A percentile compares a stretch with the other conserved stretches of the same genome.
phyloP scores from a whole-genome alignment of 345 rosid species.

The Gossypium longicalyx region DNA sequence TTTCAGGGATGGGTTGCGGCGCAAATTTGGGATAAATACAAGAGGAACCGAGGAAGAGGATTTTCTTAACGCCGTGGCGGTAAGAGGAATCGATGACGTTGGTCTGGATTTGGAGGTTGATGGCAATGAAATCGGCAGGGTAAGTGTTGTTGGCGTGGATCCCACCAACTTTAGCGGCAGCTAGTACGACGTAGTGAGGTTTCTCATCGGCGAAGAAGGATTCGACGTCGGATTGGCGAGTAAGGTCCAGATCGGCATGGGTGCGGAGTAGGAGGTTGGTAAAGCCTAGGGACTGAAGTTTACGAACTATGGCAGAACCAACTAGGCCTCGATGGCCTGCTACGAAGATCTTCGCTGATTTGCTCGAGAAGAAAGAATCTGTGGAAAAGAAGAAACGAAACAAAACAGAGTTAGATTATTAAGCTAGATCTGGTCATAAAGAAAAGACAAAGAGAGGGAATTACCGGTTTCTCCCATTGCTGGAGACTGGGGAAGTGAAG shows the following conservation, averaged over 20 bases:
- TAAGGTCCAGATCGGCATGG: constrained; percentile 81
- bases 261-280: constrained; percentile 61
- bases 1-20: constrained; percentile 86
- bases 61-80: constrained; percentile 57
- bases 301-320: constrained; percentile 85
- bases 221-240: constrained; percentile 74
- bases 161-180: constrained; percentile 96
- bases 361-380: constrained; percentile 51
- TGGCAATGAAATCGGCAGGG: constrained; percentile 88
- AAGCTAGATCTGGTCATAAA: background rate
- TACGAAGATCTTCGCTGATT: constrained; percentile 78
- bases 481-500: background rate
- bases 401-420: background rate
- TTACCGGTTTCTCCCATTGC: constrained; percentile 15
- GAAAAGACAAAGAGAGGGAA: background rate
- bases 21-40: constrained; percentile 94
- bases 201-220: constrained; percentile 60
- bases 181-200: constrained; percentile 67
- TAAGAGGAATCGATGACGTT: constrained; percentile 81
- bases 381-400: background rate
- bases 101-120: constrained; percentile 94
- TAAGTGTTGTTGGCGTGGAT: constrained; percentile 95
- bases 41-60: constrained; percentile 87
- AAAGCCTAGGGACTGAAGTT: constrained; percentile 54
- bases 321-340: constrained; percentile 96